Conservation (phyloP, 192 early-diverging fungal genomes). For the Backusella australiensis region DNA sequence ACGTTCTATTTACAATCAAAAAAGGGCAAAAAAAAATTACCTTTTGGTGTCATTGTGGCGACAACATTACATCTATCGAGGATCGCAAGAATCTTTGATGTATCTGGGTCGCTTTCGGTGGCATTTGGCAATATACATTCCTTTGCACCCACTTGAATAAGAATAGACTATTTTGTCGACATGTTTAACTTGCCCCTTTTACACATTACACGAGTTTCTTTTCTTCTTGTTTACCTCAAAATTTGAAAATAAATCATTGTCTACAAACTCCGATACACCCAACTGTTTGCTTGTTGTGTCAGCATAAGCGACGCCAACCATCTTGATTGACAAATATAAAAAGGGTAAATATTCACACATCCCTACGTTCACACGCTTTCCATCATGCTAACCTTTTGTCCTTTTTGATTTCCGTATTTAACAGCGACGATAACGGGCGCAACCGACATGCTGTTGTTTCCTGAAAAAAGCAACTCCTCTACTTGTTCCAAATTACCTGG, state of each 20-base stretch:
- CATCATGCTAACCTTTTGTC: conserved; percentile 53
- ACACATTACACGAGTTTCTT: background rate
- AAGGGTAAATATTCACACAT: background rate
- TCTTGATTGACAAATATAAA: conserved; percentile 20
- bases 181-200: background rate
- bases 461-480: conserved; percentile 83
- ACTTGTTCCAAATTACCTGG: conserved; percentile 93
- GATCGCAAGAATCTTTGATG: conserved; percentile 64
- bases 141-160: conserved; percentile 92
- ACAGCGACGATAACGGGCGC: conserved; percentile 85
- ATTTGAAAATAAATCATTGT: conserved; percentile 91
- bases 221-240: conserved; percentile 64
- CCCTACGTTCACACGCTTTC: background rate
- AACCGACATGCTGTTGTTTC: conserved; percentile 60
- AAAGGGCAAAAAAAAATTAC: conserved; percentile 27
- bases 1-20: background rate
- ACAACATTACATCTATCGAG: conserved; percentile 78
- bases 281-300: conserved; percentile 81
- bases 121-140: conserved; percentile 74
- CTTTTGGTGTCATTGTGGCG: conserved; percentile 62
- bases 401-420: conserved; percentile 51
- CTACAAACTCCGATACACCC: conserved; percentile 87
- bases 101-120: conserved; percentile 59
- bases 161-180: conserved; percentile 55
- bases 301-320: conserved; percentile 86